Conservation (phyloP, 805 yeast species). For the Wickerhamia fluorescens region DNA sequence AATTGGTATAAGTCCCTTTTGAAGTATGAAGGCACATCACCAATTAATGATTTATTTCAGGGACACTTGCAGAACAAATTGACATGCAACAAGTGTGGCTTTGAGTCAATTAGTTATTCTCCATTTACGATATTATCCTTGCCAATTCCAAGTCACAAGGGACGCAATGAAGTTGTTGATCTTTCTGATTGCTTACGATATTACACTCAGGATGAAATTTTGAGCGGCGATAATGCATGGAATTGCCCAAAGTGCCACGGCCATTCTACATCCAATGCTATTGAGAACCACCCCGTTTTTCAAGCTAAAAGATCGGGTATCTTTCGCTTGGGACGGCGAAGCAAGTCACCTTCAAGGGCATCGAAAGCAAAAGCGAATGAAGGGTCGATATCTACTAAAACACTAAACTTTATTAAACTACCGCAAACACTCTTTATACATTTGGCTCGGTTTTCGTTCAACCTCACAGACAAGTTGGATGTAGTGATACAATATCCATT, state of each 20-base stretch:
- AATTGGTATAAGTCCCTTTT: constrained; percentile 54
- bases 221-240: constrained; percentile 79
- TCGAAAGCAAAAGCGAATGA: constrained; percentile 4
- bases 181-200: constrained; percentile 58
- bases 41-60: constrained; percentile 59
- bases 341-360: constrained; percentile 28
- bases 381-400: constrained; percentile 16
- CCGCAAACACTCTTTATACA: constrained; percentile 36
- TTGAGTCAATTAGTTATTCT: constrained; percentile 51
- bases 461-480: constrained; percentile 45
- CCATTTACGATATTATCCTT: constrained; percentile 58
- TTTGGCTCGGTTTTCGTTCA: constrained; percentile 39
- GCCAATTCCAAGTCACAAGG: constrained; percentile 44
- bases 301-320: constrained; percentile 27
- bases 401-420: constrained; percentile 23
- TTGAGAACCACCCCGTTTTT: constrained; percentile 33
- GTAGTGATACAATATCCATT: constrained; percentile 51
- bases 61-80: constrained; percentile 66
- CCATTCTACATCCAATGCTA: constrained; percentile 3
- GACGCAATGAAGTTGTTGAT: constrained; percentile 24
- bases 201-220: constrained; percentile 56
- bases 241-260: constrained; percentile 64
- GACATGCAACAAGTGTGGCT: constrained; percentile 59
- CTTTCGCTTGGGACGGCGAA: constrained; percentile 25
- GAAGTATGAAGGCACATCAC: constrained; percentile 55